Percentiles rank a stretch among this genome's conserved stretches.
Conservation (phyloP, 371 early-diverging fungal species). For the Mortierella sp. region DNA sequence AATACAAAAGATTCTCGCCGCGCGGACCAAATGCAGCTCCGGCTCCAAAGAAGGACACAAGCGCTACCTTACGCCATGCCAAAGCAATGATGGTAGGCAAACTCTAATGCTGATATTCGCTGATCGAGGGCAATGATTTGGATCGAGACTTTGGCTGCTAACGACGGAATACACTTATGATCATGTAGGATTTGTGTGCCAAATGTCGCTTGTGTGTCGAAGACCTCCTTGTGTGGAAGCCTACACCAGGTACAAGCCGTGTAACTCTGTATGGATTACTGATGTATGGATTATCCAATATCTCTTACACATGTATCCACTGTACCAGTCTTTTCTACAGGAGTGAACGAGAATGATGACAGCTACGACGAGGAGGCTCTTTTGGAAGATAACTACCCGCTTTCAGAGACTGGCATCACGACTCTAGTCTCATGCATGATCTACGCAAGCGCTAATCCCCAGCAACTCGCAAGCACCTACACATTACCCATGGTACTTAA, state of each 20-base stretch:
- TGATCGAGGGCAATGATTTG: too few species aligned
- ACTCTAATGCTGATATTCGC: not conserved
- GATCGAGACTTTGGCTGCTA: too few species aligned
- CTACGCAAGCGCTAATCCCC: conserved; percentile 20
- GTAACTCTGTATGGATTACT: not conserved
- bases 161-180: too few species aligned
- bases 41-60: conserved; percentile 15
- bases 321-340: conserved; percentile 43
- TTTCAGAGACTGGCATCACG: conserved; percentile 46
- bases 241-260: conserved; percentile 26
- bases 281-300: not conserved
- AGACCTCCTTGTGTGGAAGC: conserved; percentile 38
- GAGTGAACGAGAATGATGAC: conserved; percentile 38
- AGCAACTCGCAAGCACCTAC: conserved; percentile 12
- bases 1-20: conserved; percentile 35
- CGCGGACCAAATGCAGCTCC: conserved; percentile 29
- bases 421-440: conserved; percentile 42
- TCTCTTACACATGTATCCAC: not conserved
- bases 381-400: conserved; percentile 46
- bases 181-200: conserved; percentile 22
- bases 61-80: conserved; percentile 17
- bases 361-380: conserved; percentile 48
- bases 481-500: conserved; percentile 32
- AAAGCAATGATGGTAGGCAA: conserved; percentile 31
- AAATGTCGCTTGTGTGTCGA: conserved; percentile 41